Evolutionary conservation across 1,284 basidiomycete species (phyloP), one percentile per base, ranked within the genome.

Genomic region (Microbotryum silenes-acaulis): DNA sequence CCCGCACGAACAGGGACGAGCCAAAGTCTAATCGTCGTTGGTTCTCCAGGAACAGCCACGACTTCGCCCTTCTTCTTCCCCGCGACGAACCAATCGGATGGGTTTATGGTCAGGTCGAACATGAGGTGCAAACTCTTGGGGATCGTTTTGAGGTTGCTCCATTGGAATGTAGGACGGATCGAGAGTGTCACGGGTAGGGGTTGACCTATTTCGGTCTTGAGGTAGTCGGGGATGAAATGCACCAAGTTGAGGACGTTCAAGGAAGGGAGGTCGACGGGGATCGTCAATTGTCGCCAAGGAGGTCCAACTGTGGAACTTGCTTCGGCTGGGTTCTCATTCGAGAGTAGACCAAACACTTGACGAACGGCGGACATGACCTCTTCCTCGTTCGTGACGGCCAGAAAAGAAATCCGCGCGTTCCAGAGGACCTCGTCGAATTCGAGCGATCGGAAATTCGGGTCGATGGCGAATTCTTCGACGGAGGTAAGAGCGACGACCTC

Each of bases 1-100:
- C 88, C 87, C 62, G 90, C 85, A 66, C 85, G 86, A 20, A 91
- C 74, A 0, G 89, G 86, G 67, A 91, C 84, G 27, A 91, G 76
- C 0, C 86, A 88, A 48, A 91, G 77, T 2, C 82, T 27, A 3
- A 68, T 10, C 8, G 79, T 0, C 83, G 77, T 2, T 77, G 79
- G 65, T 82, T 79, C 1, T 79, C 82, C 42, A 57, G 14, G 14
- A 23, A 42, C 80, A 12, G 86, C 87, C 29, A 79, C 66, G 68
- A 89, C 89, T 68, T 88, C 85, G 1, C 88, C 89, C 54, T 84
- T 81, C 74, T 88, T 89, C 49, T 81, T 80, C 12, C 89, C 89
- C 65, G 86, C 87, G 16, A 91, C 81, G 3, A 91, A 78, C 89
- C 89, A 91, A 67, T 89, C 88, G 16, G 83, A 79, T 74, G 83